phyloP scores from a whole-genome alignment of 1,139 yeast genomes.

The Scheffersomyces illinoinensis region DNA sequence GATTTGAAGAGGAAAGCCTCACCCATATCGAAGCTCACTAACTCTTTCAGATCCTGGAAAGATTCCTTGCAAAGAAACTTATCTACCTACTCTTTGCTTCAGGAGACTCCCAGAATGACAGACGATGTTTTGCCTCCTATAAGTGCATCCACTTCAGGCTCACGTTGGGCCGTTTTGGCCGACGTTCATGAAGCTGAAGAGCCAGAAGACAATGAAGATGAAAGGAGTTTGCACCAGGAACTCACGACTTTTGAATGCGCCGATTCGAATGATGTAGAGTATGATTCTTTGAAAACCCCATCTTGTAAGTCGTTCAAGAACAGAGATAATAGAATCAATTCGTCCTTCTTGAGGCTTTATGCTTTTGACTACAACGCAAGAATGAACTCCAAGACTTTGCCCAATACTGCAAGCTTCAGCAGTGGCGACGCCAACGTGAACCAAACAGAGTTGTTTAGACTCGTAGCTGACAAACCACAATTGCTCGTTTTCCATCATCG shows the following conservation, averaged over 20 bases:
- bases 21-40: constrained; percentile 8
- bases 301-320: constrained; percentile 23
- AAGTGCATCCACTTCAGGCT: neutral
- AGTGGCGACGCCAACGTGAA: constrained; percentile 20
- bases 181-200: neutral
- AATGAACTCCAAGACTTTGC: constrained; percentile 24
- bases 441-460: constrained; percentile 6
- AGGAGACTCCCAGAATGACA: constrained; percentile 21
- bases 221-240: neutral
- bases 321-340: constrained; percentile 49
- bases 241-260: neutral
- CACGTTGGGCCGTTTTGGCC: neutral
- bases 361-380: constrained; percentile 47
- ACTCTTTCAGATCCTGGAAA: constrained; percentile 8
- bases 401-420: constrained; percentile 27
- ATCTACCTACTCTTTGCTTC: constrained; percentile 6
- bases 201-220: neutral
- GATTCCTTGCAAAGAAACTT: constrained; percentile 4
- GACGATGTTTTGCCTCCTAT: constrained; percentile 21
- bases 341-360: constrained; percentile 45
- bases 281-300: constrained; percentile 7
- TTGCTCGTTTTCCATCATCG: constrained; percentile 27
- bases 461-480: constrained; percentile 17
- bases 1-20: constrained; percentile 1
- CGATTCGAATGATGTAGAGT: neutral